Evolutionary conservation across 108 stramenopile genomes (phyloP).

Genomic region (Phaeodactylum tricornutum): DNA sequence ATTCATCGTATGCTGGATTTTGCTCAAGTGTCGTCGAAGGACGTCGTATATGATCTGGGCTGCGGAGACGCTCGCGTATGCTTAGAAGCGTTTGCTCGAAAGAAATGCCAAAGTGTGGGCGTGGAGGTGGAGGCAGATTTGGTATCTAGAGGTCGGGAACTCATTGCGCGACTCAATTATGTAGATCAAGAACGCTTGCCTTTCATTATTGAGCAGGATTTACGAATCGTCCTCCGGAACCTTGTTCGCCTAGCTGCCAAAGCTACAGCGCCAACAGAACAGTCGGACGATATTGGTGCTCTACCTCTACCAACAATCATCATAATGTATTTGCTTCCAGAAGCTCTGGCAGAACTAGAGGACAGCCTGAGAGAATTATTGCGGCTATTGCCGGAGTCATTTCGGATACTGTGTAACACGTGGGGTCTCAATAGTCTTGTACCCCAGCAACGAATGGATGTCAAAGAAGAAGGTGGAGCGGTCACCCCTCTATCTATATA

Average conservation of each 20-base stretch:
- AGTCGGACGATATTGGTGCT: not conserved
- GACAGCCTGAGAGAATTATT: conserved; percentile 7
- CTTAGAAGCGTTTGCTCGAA: conserved; percentile 27
- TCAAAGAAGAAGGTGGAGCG: not conserved
- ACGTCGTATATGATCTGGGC: conserved; percentile 67
- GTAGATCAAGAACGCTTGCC: not conserved
- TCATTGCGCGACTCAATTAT: not conserved
- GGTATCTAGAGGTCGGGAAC: not conserved
- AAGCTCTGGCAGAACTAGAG: conserved; percentile 11
- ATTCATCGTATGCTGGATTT: conserved; percentile 17
- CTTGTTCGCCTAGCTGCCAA: conserved; percentile 6
- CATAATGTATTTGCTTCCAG: conserved; percentile 14
- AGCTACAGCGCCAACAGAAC: not conserved
- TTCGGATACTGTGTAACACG: conserved; percentile 12
- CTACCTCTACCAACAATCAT: conserved; percentile 16
- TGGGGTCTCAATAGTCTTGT: conserved; percentile 14
- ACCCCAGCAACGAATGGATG: not conserved
- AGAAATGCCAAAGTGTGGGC: conserved; percentile 12
- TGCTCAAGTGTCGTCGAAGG: conserved; percentile 10
- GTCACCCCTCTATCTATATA: no score
- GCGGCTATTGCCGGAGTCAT: not conserved
- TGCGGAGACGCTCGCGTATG: conserved; percentile 67
- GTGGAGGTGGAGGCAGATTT: conserved; percentile 23
- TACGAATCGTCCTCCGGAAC: conserved; percentile 11
- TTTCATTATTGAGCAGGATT: conserved; percentile 7